phyloP scores from a whole-genome alignment of 176 grass and related monocot genomes.

The Secale cereale region DNA sequence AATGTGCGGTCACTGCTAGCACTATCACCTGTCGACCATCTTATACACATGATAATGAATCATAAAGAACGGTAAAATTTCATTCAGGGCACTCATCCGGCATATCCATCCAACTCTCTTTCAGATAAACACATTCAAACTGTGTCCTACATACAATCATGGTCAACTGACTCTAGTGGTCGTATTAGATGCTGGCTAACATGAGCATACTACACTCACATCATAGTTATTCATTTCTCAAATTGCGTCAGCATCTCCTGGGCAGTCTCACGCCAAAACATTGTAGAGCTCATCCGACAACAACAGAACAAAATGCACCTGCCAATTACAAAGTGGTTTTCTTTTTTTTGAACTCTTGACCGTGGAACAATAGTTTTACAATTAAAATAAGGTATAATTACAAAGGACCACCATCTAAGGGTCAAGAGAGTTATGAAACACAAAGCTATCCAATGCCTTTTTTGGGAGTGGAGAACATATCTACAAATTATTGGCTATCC shows the following conservation, averaged over 20 bases:
- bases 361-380: no score
- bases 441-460: no score
- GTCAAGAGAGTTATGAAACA: no score
- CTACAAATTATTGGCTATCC: no score
- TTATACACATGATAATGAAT: slow-evolving; percentile 6
- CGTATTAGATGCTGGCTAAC: not conserved
- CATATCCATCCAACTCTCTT: not conserved
- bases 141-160: not conserved
- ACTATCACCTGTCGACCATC: not conserved
- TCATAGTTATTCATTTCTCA: slow-evolving; percentile 12
- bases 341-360: no score
- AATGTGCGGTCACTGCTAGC: not conserved
- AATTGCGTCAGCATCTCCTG: slow-evolving; percentile 39
- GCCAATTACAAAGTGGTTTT: not conserved
- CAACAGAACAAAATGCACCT: slow-evolving; percentile 97
- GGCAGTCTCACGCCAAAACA: slow-evolving; percentile 68
- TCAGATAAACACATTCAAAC: not conserved
- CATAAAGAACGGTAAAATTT: not conserved
- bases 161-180: not conserved
- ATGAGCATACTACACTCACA: not conserved
- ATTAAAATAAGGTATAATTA: no score
- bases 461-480: no score
- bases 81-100: not conserved
- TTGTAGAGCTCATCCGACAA: slow-evolving; percentile 57
- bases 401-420: no score